A percentile compares a stretch with the other conserved stretches of the same genome.
These are phyloP conservation scores for Thielaviopsis populi DNA, from an alignment of 2,329 filamentous ascomycete genomes.

Conservation along the genomic window DNA sequence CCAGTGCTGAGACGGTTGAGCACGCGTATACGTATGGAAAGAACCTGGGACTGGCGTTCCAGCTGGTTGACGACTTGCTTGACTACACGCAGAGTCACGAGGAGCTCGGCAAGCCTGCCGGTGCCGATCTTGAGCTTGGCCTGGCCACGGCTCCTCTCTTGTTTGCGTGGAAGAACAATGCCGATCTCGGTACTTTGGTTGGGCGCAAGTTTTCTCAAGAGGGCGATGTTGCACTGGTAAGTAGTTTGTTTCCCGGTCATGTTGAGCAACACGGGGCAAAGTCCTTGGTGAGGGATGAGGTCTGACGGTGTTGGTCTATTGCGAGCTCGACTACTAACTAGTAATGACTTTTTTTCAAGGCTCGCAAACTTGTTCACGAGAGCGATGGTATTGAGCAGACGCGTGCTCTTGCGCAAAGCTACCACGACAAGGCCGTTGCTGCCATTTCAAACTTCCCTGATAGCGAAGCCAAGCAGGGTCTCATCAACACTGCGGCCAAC, in stretches of 20 bases:
- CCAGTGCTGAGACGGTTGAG: conserved; percentile 65
- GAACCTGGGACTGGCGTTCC: conserved; percentile 88
- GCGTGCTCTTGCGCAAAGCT: conserved; percentile 75
- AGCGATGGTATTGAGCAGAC: conserved; percentile 89
- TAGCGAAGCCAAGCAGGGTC: conserved; percentile 83
- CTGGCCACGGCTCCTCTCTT: conserved; percentile 85
- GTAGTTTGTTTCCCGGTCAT: conserved; percentile 29
- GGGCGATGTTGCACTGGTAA: conserved; percentile 73
- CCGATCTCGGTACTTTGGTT: conserved; percentile 72
- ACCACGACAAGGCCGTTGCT: conserved; percentile 70
- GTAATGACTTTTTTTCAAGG: conserved; percentile 42
- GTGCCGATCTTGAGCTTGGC: conserved; percentile 83
- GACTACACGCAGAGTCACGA: conserved; percentile 80
- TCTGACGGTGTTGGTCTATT: too few species aligned
- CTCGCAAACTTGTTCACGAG: conserved; percentile 65
- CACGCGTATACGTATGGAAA: conserved; percentile 84
- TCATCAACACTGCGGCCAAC: conserved; percentile 89
- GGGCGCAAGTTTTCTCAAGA: conserved; percentile 75
- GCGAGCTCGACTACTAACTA: conserved; percentile 14
- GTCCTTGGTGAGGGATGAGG: background rate
- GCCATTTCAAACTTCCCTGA: conserved; percentile 77
- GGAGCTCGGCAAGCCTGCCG: conserved; percentile 86
- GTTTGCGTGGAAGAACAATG: conserved; percentile 86
- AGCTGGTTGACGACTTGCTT: conserved; percentile 94
- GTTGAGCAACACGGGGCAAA: background rate